These are phyloP conservation scores for Amniculicola lignicola DNA, from an alignment of 495 filamentous ascomycete genomes.

Conservation along the genomic window DNA sequence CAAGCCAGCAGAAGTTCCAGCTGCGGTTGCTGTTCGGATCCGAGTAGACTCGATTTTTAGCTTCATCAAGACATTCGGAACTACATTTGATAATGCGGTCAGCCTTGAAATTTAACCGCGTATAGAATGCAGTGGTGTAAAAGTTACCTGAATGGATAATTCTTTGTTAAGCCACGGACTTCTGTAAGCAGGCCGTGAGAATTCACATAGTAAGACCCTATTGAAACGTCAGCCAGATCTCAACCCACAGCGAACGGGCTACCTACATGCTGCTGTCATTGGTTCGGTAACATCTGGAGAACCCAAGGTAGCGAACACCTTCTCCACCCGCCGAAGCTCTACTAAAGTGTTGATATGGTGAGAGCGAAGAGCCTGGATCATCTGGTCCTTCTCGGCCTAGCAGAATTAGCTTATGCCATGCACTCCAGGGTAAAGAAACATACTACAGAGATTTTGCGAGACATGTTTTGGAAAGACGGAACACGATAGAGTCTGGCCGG, in stretches of 20 bases:
- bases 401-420: neutral
- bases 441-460: slow-evolving; percentile 19
- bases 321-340: slow-evolving; percentile 72
- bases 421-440: neutral
- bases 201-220: slow-evolving; percentile 65
- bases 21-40: slow-evolving; percentile 65
- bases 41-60: slow-evolving; percentile 60
- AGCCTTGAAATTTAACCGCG: neutral
- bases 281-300: slow-evolving; percentile 58
- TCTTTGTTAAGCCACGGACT: slow-evolving; percentile 63
- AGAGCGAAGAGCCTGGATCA: slow-evolving; percentile 54
- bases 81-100: slow-evolving; percentile 38
- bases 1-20: slow-evolving; percentile 77
- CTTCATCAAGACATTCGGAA: slow-evolving; percentile 63
- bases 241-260: neutral
- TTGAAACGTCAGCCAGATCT: slow-evolving; percentile 10
- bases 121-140: neutral
- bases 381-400: slow-evolving; percentile 50
- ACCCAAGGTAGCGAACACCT: slow-evolving; percentile 54
- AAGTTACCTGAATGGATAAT: slow-evolving; percentile 60
- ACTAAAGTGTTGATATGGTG: slow-evolving; percentile 70
- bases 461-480: slow-evolving; percentile 32
- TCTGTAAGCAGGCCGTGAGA: slow-evolving; percentile 72
- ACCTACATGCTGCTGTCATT: slow-evolving; percentile 64
- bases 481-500: slow-evolving; percentile 25